Evolutionary conservation across 768 basidiomycete species (phyloP).

Genomic region (Panaeolus papilionaceus): DNA sequence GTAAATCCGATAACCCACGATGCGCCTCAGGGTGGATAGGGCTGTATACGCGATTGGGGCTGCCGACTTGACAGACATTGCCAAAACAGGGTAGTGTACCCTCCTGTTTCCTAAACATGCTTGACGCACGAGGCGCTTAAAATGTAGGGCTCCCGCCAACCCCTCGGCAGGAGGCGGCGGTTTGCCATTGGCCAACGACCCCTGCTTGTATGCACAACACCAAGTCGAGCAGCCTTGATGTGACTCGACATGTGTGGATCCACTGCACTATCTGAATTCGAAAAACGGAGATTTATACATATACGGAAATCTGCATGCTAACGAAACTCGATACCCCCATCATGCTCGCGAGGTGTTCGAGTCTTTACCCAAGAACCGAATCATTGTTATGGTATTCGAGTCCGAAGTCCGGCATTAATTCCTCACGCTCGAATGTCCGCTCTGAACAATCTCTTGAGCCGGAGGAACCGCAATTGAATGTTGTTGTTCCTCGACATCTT

Average conservation of each 20-base stretch:
- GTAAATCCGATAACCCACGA: not conserved
- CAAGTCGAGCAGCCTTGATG: not conserved
- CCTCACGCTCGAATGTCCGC: not conserved
- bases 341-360: not conserved
- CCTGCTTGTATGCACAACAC: not conserved
- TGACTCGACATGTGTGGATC: not conserved
- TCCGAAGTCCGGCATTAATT: slow-evolving; percentile 6
- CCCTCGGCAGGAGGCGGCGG: not conserved
- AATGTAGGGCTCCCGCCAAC: slow-evolving; percentile 11
- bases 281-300: not conserved
- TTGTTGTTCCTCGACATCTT: not conserved
- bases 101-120: slow-evolving; percentile 12
- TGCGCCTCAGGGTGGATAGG: not conserved
- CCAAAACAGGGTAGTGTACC: slow-evolving; percentile 1
- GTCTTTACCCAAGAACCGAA: slow-evolving; percentile 4
- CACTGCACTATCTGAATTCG: not conserved
- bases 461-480: not conserved
- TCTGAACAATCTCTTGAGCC: not conserved
- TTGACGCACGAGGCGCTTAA: slow-evolving; percentile 14
- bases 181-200: not conserved
- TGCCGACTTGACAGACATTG: not conserved
- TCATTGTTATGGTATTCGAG: slow-evolving; percentile 1
- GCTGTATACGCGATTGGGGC: not conserved
- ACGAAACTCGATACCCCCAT: not conserved
- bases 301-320: not conserved